A percentile compares a stretch with the other conserved stretches of the same genome.
phyloP scores from a whole-genome alignment of 2,329 filamentous ascomycete species.

The Septoria petroselini region DNA sequence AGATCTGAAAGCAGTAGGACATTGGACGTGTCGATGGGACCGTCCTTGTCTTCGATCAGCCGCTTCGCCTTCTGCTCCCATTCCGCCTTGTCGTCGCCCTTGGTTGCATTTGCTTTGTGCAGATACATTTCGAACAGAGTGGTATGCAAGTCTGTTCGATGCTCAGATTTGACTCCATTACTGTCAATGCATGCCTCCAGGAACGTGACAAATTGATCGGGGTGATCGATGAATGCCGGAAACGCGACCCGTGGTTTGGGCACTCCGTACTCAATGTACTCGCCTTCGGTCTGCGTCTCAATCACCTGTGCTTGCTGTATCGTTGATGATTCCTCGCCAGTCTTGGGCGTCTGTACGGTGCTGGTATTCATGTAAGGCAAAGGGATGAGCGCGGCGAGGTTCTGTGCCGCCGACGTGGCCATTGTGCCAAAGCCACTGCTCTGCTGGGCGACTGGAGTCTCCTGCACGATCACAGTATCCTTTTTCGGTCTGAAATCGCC shows the following conservation, averaged over 20 bases:
- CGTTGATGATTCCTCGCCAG: slow-evolving; percentile 44
- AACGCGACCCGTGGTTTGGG: slow-evolving; percentile 87
- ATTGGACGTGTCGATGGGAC: slow-evolving; percentile 90
- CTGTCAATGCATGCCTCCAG: slow-evolving; percentile 82
- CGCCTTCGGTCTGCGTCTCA: slow-evolving; percentile 52
- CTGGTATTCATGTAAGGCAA: slow-evolving; percentile 77
- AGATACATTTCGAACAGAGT: slow-evolving; percentile 98
- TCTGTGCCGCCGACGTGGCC: slow-evolving; percentile 77
- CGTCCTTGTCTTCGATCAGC: slow-evolving; percentile 75
- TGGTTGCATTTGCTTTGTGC: slow-evolving; percentile 77
- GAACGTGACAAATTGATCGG: slow-evolving; percentile 87
- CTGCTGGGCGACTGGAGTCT: slow-evolving; percentile 40
- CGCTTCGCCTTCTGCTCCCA: slow-evolving; percentile 92
- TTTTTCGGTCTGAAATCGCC: slow-evolving; percentile 74
- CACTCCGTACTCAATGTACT: slow-evolving; percentile 63
- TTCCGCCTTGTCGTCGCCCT: slow-evolving; percentile 65
- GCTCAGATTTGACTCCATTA: slow-evolving; percentile 64
- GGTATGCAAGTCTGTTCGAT: slow-evolving; percentile 84
- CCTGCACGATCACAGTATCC: slow-evolving; percentile 54
- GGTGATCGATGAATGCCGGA: slow-evolving; percentile 92
- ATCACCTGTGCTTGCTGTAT: slow-evolving; percentile 54
- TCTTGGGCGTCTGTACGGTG: slow-evolving; percentile 52
- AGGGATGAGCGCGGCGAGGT: slow-evolving; percentile 77
- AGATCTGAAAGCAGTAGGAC: slow-evolving; percentile 89
- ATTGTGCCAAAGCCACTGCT: slow-evolving; percentile 40